These are phyloP conservation scores for Ganoderma meredithae DNA, from an alignment of 1,284 basidiomycete genomes.

Conservation along the genomic window DNA sequence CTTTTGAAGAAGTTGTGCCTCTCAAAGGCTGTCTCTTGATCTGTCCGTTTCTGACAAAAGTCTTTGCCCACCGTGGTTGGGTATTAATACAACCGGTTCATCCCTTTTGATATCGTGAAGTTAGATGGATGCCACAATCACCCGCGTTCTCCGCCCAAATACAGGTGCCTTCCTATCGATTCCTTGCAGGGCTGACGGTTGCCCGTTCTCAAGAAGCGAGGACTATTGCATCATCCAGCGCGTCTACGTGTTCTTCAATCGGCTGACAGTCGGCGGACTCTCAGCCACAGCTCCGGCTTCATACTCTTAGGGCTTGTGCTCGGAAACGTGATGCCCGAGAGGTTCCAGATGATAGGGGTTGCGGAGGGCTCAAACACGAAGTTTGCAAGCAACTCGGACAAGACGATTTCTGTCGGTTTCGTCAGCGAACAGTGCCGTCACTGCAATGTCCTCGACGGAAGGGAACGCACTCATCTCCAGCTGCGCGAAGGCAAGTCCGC, in stretches of 20 bases:
- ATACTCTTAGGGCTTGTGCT: slow-evolving; percentile 28
- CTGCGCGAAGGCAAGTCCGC: slow-evolving; percentile 43
- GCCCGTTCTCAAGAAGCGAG: background rate
- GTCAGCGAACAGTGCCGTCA: too few species aligned
- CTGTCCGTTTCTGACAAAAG: too few species aligned
- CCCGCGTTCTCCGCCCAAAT: too few species aligned
- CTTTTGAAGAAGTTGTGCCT: too few species aligned
- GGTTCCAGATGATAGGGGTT: slow-evolving; percentile 27
- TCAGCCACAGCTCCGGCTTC: slow-evolving; percentile 33
- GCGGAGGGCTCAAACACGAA: slow-evolving; percentile 25
- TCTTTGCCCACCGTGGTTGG: too few species aligned
- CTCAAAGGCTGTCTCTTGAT: too few species aligned
- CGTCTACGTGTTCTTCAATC: background rate
- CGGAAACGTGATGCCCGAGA: slow-evolving; percentile 31
- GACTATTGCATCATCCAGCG: background rate
- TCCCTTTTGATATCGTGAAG: too few species aligned
- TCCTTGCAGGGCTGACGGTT: background rate
- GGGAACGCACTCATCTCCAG: slow-evolving; percentile 48
- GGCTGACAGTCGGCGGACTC: slow-evolving; percentile 13
- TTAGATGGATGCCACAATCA: too few species aligned
- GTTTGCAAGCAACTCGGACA: slow-evolving; percentile 24
- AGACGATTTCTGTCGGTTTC: slow-evolving; percentile 18
- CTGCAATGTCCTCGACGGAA: too few species aligned
- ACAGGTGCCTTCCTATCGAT: background rate
- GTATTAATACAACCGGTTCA: too few species aligned